These are phyloP conservation scores for Trametes pubescens DNA, from an alignment of 1,284 basidiomycete species.

Conservation along the genomic window DNA sequence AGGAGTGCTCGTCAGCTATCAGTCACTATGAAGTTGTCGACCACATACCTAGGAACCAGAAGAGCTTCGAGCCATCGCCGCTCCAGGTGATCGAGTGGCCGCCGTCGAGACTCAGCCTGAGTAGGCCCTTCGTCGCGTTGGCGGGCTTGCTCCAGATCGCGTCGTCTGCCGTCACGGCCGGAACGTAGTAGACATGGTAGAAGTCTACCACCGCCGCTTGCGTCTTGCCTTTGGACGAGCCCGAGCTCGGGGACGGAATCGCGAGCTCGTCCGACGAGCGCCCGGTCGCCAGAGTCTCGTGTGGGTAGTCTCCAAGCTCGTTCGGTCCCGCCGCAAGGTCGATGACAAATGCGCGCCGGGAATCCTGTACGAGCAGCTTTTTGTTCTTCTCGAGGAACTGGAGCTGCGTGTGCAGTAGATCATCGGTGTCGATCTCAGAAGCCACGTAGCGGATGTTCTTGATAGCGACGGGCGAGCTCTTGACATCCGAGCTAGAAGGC, in stretches of 20 bases:
- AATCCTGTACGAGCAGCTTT: slow-evolving; percentile 67
- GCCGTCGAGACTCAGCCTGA: slow-evolving; percentile 71
- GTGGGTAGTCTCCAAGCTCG: slow-evolving; percentile 56
- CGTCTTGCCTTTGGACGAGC: slow-evolving; percentile 21
- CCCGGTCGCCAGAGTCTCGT: slow-evolving; percentile 59
- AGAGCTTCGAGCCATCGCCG: slow-evolving; percentile 65
- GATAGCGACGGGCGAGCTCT: slow-evolving; percentile 29
- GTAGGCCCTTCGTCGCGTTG: slow-evolving; percentile 65
- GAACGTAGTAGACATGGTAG: slow-evolving; percentile 66
- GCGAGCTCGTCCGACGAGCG: slow-evolving; percentile 63
- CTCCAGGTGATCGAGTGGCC: slow-evolving; percentile 74
- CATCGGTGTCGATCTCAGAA: slow-evolving; percentile 30
- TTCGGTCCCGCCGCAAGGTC: slow-evolving; percentile 58
- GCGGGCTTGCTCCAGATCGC: slow-evolving; percentile 74
- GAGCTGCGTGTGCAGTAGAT: slow-evolving; percentile 46
- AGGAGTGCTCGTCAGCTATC: neutral
- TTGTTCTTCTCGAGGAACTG: slow-evolving; percentile 59
- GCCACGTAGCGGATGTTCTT: slow-evolving; percentile 39
- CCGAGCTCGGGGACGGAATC: slow-evolving; percentile 43
- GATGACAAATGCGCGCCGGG: slow-evolving; percentile 58
- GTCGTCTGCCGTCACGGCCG: slow-evolving; percentile 49
- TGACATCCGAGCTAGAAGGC: slow-evolving; percentile 44
- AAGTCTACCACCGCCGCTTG: slow-evolving; percentile 71
- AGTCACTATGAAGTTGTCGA: neutral
- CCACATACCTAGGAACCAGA: slow-evolving; percentile 72